phyloP scores from a whole-genome alignment of 108 stramenopile species.

The Skeletonema grethae region DNA sequence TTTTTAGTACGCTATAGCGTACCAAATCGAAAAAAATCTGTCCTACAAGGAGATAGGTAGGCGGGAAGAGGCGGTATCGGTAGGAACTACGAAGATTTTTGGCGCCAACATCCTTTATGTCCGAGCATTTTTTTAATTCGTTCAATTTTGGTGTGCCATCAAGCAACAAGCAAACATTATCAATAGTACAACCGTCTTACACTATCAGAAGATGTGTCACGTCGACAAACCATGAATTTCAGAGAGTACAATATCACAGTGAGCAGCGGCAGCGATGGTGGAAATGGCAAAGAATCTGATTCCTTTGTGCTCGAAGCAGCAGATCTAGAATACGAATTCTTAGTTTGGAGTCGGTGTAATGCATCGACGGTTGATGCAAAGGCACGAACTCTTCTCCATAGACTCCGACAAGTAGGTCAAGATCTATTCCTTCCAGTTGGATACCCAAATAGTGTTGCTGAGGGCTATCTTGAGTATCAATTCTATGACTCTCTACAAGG shows the following conservation, averaged over 20 bases:
- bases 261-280: neutral
- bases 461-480: conserved; percentile 88
- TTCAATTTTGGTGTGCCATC: too few relatives aligned
- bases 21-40: too few relatives aligned
- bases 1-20: too few relatives aligned
- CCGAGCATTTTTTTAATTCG: too few relatives aligned
- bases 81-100: too few relatives aligned
- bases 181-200: too few relatives aligned
- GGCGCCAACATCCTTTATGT: too few relatives aligned
- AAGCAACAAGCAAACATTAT: too few relatives aligned
- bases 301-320: neutral
- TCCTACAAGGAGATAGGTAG: too few relatives aligned
- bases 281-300: conserved; percentile 1
- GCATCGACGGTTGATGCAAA: neutral
- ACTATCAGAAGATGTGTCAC: too few relatives aligned
- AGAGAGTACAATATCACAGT: neutral
- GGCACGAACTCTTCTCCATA: neutral
- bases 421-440: conserved; percentile 3
- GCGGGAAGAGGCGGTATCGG: too few relatives aligned
- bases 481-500: conserved; percentile 92
- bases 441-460: conserved; percentile 72
- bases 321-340: neutral
- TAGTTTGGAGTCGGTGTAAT: neutral
- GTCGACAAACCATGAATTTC: neutral
- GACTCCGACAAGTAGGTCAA: neutral